Conservation (phyloP, 2,329 filamentous ascomycete species). For the Colletotrichum cuscutae region DNA sequence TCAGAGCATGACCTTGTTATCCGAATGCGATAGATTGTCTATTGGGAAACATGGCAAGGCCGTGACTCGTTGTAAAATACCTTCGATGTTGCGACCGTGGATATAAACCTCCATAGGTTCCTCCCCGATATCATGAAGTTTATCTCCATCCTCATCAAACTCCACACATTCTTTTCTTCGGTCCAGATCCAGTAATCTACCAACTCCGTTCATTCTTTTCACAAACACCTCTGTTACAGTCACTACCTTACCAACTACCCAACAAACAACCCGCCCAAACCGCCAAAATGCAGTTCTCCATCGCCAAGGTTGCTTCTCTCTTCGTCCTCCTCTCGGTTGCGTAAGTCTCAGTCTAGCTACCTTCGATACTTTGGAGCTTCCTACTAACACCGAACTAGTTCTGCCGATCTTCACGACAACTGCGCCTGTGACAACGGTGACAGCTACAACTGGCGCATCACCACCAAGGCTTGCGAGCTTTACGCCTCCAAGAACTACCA, state of each 20-base stretch:
- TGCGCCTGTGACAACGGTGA: conserved; percentile 39
- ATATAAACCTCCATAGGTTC: conserved; percentile 29
- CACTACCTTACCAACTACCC: conserved; percentile 15
- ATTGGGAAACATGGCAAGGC: background rate
- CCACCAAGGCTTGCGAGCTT: conserved; percentile 35
- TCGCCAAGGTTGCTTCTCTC: conserved; percentile 27
- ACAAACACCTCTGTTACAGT: conserved; percentile 8
- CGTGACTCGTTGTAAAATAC: conserved; percentile 11
- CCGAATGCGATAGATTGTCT: background rate
- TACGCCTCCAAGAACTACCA: conserved; percentile 31
- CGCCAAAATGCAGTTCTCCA: conserved; percentile 33
- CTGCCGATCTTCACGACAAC: conserved; percentile 39
- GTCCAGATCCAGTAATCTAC: conserved; percentile 32
- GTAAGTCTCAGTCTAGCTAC: background rate
- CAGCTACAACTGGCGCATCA: conserved; percentile 40
- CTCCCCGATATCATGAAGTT: conserved; percentile 8
- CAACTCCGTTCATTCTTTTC: conserved; percentile 31
- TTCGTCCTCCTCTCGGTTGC: conserved; percentile 11
- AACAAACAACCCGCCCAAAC: background rate
- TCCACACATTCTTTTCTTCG: conserved; percentile 34
- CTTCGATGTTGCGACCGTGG: background rate
- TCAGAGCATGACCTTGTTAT: background rate
- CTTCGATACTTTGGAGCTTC: background rate
- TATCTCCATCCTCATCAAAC: conserved; percentile 20
- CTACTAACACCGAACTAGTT: conserved; percentile 10